Conservation (phyloP, 164 flowering plant genomes). For the Vitis vinifera region ASM3070453v1 NC_081819.1:16545001-16545500, state of each 20-base stretch:
- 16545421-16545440: constrained; percentile 52
- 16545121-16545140: constrained; percentile 52
- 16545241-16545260: constrained; percentile 80
- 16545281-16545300: constrained; percentile 55
- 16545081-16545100: constrained; percentile 42
- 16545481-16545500: constrained; percentile 37
- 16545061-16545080: constrained; percentile 40
- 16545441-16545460: constrained; percentile 74
- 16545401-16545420: background rate
- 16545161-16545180: constrained; percentile 49
- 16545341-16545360: background rate
- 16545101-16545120: constrained; percentile 45
- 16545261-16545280: constrained; percentile 74
- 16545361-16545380: constrained; percentile 2
- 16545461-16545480: constrained; percentile 54
- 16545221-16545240: constrained; percentile 61
- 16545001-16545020: constrained; percentile 67
- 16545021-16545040: constrained; percentile 67
- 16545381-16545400: background rate
- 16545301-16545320: constrained; percentile 27
- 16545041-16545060: constrained; percentile 67
- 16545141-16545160: constrained; percentile 69
- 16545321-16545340: background rate
- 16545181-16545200: constrained; percentile 45
- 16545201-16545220: constrained; percentile 55